Conservation (phyloP, 2,329 filamentous ascomycete genomes). For the Clonostachys solani region DNA sequence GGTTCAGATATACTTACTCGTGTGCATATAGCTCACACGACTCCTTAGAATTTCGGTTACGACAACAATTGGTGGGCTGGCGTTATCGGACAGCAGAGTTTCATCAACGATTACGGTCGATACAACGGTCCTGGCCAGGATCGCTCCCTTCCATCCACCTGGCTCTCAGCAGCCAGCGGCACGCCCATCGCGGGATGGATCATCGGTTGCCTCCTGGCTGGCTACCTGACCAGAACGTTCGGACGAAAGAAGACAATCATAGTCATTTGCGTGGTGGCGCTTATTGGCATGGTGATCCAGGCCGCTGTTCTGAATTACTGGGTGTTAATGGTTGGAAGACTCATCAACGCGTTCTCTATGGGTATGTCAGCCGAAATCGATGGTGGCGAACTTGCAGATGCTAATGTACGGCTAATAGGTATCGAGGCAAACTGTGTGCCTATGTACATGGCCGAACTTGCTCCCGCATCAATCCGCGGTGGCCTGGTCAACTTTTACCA, state of each 20-base stretch:
- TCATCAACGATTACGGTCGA: slow-evolving; percentile 4
- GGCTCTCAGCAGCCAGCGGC: slow-evolving; percentile 4
- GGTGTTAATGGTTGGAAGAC: slow-evolving; percentile 5
- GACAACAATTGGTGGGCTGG: slow-evolving; percentile 7
- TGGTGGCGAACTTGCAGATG: no score
- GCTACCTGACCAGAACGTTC: slow-evolving; percentile 2
- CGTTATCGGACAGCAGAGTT: slow-evolving; percentile 2
- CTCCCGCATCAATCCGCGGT: slow-evolving; percentile 6
- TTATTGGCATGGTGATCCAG: slow-evolving; percentile 5
- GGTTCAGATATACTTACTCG: no score
- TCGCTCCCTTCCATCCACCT: slow-evolving; percentile 2
- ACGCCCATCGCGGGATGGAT: slow-evolving; percentile 3
- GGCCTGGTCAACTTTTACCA: slow-evolving; percentile 8
- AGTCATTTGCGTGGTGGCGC: slow-evolving; percentile 3
- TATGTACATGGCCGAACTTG: slow-evolving; percentile 9
- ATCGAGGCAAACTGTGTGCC: slow-evolving; percentile 7
- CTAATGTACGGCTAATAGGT: neutral
- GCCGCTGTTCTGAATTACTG: slow-evolving; percentile 1
- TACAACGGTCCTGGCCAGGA: neutral
- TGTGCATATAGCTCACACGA: no score
- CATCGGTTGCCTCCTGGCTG: slow-evolving; percentile 5
- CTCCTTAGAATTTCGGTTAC: slow-evolving; percentile 4
- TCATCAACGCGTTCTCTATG: slow-evolving; percentile 4
- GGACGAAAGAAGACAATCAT: slow-evolving; percentile 4
- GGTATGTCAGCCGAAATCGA: no score